phyloP scores from a whole-genome alignment of 495 filamentous ascomycete species.

The Penicillium antarcticum region DNA sequence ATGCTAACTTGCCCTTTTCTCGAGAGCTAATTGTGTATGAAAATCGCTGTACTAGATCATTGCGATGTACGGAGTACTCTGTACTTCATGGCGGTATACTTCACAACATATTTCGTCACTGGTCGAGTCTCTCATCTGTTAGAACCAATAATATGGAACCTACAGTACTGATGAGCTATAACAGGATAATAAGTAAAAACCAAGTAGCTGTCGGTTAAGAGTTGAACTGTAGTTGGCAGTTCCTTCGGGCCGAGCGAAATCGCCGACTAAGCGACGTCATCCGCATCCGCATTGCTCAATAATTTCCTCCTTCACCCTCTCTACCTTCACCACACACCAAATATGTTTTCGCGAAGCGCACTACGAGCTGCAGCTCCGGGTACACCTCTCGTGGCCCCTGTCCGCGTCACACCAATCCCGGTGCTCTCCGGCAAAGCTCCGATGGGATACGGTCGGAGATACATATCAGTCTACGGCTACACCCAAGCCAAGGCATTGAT shows the following conservation, averaged over 20 bases:
- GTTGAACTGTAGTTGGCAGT: neutral
- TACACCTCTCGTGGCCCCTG: conserved; percentile 9
- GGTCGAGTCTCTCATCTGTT: too few relatives aligned
- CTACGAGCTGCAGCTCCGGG: conserved; percentile 20
- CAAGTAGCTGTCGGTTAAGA: neutral
- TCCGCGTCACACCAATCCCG: conserved; percentile 8
- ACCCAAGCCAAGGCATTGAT: conserved; percentile 92
- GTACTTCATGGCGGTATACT: too few relatives aligned
- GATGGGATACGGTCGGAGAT: conserved; percentile 21
- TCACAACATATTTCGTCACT: too few relatives aligned
- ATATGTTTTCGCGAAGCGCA: conserved; percentile 35
- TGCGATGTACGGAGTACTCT: too few relatives aligned
- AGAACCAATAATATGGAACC: too few relatives aligned
- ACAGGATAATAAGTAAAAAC: neutral
- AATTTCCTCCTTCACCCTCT: neutral
- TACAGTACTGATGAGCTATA: too few relatives aligned
- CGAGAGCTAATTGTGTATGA: too few relatives aligned
- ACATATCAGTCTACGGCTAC: conserved; percentile 85
- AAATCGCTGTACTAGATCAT: too few relatives aligned
- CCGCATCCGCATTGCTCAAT: conserved; percentile 16
- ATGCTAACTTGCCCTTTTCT: too few relatives aligned
- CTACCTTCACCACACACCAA: conserved; percentile 4
- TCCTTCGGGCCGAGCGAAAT: conserved; percentile 26
- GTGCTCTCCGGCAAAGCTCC: conserved; percentile 30
- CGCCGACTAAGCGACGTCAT: conserved; percentile 24